Percentiles rank a stretch among this genome's conserved stretches.
Evolutionary conservation across 225 moss, liverwort and hornwort genomes (phyloP).

Genomic region (Physcomitrellopsis africana): DNA sequence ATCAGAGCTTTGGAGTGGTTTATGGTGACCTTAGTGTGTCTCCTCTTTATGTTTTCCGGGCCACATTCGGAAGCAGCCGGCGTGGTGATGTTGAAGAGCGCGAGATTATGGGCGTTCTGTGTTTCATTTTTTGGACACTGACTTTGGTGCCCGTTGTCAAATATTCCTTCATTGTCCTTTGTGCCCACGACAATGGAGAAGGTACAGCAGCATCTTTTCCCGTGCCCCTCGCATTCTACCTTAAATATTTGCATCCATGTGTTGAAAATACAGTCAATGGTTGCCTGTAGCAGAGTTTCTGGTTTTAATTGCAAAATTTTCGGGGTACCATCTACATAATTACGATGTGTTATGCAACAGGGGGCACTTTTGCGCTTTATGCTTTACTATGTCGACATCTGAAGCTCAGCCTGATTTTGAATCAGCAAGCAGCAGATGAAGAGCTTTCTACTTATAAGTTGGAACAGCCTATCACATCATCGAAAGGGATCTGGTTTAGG

Average conservation of each 20-base stretch:
- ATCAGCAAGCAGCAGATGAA: slow-evolving; percentile 81
- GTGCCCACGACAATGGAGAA: slow-evolving; percentile 89
- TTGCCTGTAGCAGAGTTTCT: neutral
- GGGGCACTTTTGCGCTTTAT: slow-evolving; percentile 93
- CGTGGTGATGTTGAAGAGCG: slow-evolving; percentile 52
- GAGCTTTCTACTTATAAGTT: slow-evolving; percentile 83
- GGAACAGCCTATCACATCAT: slow-evolving; percentile 42
- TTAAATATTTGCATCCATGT: neutral
- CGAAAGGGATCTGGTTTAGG: slow-evolving; percentile 54
- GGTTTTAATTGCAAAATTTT: neutral
- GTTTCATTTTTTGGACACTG: slow-evolving; percentile 85
- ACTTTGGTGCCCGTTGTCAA: slow-evolving; percentile 84
- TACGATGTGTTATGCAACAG: slow-evolving; percentile 43
- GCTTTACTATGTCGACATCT: slow-evolving; percentile 84
- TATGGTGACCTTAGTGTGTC: slow-evolving; percentile 90
- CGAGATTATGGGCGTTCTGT: slow-evolving; percentile 71
- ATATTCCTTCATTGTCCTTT: slow-evolving; percentile 73
- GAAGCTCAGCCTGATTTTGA: slow-evolving; percentile 79
- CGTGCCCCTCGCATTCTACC: neutral
- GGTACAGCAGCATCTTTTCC: slow-evolving; percentile 45
- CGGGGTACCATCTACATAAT: neutral
- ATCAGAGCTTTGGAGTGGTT: slow-evolving; percentile 91
- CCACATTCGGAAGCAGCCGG: slow-evolving; percentile 63
- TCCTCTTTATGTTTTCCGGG: slow-evolving; percentile 84
- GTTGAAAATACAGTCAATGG: neutral